A percentile compares a stretch with the other conserved stretches of the same genome.
phyloP scores from a whole-genome alignment of 495 filamentous ascomycete species.

The Geoglossum glabrum region DNA sequence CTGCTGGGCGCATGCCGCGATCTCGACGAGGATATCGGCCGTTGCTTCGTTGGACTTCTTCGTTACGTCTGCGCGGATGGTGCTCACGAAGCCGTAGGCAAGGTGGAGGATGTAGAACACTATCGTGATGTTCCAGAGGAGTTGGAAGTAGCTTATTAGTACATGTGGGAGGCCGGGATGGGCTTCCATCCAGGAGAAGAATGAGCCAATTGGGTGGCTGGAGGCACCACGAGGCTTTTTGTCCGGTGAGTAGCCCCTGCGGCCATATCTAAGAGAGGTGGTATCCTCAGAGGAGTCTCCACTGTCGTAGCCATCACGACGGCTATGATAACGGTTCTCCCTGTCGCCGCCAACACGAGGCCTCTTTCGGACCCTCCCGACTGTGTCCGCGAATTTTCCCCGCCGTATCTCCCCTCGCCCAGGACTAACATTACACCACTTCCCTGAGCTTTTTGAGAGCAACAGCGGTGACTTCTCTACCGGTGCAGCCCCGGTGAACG shows the following conservation, averaged over 20 bases:
- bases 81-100: conserved; percentile 45
- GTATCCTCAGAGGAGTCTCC: conserved; percentile 27
- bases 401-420: conserved; percentile 37
- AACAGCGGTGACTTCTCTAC: conserved; percentile 10
- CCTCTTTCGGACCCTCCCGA: conserved; percentile 33
- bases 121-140: conserved; percentile 58
- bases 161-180: conserved; percentile 77
- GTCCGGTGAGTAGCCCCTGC: not conserved
- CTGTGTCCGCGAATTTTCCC: conserved; percentile 30
- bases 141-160: conserved; percentile 65
- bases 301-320: conserved; percentile 36
- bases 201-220: conserved; percentile 23
- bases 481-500: conserved; percentile 10
- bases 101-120: conserved; percentile 45
- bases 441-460: not conserved
- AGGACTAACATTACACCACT: conserved; percentile 13
- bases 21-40: conserved; percentile 46
- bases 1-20: conserved; percentile 43
- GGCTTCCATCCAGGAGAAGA: conserved; percentile 49
- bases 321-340: conserved; percentile 20
- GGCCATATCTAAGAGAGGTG: not conserved
- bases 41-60: conserved; percentile 43
- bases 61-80: conserved; percentile 58
- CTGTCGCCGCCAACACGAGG: conserved; percentile 27
- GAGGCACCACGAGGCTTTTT: not conserved